A percentile compares a stretch with the other conserved stretches of the same genome.
Conservation (phyloP, 1,284 basidiomycete species). For the Trichosporon asahii region DNA sequence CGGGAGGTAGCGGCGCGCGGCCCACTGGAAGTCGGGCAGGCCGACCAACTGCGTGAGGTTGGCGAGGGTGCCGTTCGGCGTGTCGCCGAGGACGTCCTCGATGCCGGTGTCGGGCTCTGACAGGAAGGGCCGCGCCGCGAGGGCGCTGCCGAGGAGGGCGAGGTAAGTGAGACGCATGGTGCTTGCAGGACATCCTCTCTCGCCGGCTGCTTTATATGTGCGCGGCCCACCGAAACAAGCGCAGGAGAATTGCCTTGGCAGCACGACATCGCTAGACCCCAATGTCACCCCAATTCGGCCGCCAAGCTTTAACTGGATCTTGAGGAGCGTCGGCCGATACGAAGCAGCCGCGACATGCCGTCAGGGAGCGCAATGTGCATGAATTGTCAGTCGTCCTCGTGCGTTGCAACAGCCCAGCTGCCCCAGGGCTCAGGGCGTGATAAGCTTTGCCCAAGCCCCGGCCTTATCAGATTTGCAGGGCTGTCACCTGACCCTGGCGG, state of each 20-base stretch:
- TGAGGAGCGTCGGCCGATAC: background rate
- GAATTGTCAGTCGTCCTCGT: background rate
- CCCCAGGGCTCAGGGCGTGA: background rate
- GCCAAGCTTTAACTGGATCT: background rate
- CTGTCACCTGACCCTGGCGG: background rate
- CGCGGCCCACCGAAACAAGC: background rate
- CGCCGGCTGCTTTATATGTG: background rate
- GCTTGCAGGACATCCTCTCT: background rate
- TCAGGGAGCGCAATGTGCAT: background rate
- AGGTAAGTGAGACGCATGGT: background rate
- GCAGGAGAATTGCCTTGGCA: conserved; percentile 1
- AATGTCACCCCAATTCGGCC: background rate
- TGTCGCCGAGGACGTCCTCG: conserved; percentile 1
- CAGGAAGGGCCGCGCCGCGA: background rate
- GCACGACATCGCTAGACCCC: background rate
- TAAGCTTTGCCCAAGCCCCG: background rate
- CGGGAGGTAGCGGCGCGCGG: background rate
- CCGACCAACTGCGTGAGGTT: background rate
- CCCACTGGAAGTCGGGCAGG: conserved; percentile 7
- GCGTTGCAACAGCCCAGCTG: background rate
- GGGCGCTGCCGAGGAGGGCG: background rate
- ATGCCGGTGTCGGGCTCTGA: background rate
- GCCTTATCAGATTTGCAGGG: background rate
- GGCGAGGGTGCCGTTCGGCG: background rate
- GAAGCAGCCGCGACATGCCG: background rate